These are phyloP conservation scores for Dendryphion nanum DNA, from an alignment of 2,329 filamentous ascomycete species.

Conservation along the genomic window DNA sequence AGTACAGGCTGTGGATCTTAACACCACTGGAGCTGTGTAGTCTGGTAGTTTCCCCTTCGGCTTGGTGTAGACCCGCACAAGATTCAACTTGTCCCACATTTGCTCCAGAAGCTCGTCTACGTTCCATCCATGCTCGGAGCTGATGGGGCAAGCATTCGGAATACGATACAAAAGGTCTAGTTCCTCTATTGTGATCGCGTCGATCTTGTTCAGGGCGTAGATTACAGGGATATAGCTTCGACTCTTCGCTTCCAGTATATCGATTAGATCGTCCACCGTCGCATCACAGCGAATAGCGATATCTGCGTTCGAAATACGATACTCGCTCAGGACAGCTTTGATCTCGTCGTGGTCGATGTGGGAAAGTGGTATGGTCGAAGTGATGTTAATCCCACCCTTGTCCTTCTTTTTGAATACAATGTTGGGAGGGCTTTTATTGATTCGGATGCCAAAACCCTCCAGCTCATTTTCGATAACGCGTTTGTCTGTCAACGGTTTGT, in stretches of 20 bases:
- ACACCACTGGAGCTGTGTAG: conserved; percentile 86
- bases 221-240: conserved; percentile 98
- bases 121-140: conserved; percentile 94
- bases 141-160: conserved; percentile 94
- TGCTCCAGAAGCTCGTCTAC: conserved; percentile 93
- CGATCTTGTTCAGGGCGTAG: conserved; percentile 98
- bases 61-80: conserved; percentile 95
- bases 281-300: conserved; percentile 98
- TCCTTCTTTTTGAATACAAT: conserved; percentile 99
- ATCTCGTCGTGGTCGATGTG: conserved; percentile 97
- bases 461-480: conserved; percentile 90
- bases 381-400: conserved; percentile 94
- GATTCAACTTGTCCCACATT: conserved; percentile 97
- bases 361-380: conserved; percentile 85
- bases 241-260: conserved; percentile 90
- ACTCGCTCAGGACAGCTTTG: conserved; percentile 96
- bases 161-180: conserved; percentile 95
- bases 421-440: conserved; percentile 96
- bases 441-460: conserved; percentile 94
- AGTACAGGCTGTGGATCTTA: conserved; percentile 78
- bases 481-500: conserved; percentile 97
- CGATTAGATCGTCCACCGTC: conserved; percentile 95
- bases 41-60: conserved; percentile 94
- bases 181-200: conserved; percentile 96
- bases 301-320: conserved; percentile 93